Base-by-base conservation (phyloP, 225 moss, liverwort and hornwort species). In the Bryoerythrophyllum caledonicum region DNA sequence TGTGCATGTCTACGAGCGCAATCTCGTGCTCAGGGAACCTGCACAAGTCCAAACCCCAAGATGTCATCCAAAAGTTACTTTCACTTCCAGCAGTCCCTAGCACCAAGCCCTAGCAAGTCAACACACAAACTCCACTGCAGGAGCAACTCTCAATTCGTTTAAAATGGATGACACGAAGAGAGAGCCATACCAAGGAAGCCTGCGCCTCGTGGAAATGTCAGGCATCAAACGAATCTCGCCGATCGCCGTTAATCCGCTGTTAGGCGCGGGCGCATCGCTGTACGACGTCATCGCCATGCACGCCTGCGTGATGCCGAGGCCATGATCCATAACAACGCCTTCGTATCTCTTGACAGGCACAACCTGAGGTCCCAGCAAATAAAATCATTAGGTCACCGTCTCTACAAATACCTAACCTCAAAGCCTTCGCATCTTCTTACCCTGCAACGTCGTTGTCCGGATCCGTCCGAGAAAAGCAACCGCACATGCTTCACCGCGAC, bases 141-240 rank as follows among this genome's bases (percentile, higher is more conserved):
- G 16, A 17, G 49, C 44, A 35, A 17, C 19, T 35, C 57, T 43
- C 4, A 10, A 56, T 9, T 21, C 60, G 8, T 60, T 44, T 41
- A 23, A 25, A 32, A 17, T 60, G 37, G 41, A 23, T 43, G 25
- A 15, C 5, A 69, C 1, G 11, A 32, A 37, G 74, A 51, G 5
- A 21, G 58, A 26, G n/a, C 27, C 21, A 27, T 86, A 90, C 91
- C 93, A 94, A 44, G 94, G 94, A 70, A 94, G 82, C 69, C 87
- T 79, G 60, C 81, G 82, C 55, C 87, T 84, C 25, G 97, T 97
- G 7, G 84, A 77, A 0, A 77, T 68, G 73, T 99, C 99, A 17
- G 99, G 94, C 86, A 99, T 84, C 73, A 99, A 76, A 25, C 95
- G 91, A 67, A 99, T 87, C 75, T 95, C 99, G 43, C 95, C 99